A percentile compares a stretch with the other conserved stretches of the same genome.
These are phyloP conservation scores for Sicyos baderoa DNA, from an alignment of 306 rosid species.

Conservation along the genomic window DNA sequence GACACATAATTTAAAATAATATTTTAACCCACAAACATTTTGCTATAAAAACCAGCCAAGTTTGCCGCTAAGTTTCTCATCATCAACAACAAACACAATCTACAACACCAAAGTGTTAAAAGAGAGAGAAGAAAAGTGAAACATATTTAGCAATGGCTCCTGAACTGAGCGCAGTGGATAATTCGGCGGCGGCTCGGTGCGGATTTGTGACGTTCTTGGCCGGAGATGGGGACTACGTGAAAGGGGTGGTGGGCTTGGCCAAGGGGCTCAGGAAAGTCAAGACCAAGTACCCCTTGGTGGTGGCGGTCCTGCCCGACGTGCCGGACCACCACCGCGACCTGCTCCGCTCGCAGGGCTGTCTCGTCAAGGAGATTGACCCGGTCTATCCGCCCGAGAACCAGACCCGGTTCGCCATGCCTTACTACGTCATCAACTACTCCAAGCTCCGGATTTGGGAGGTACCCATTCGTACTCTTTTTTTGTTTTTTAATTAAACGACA, in stretches of 20 bases:
- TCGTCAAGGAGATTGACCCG: slow-evolving; percentile 51
- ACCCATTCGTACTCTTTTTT: not conserved
- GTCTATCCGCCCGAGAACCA: slow-evolving; percentile 66
- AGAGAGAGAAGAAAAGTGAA: too few species aligned
- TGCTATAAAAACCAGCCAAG: too few species aligned
- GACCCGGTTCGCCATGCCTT: slow-evolving; percentile 65
- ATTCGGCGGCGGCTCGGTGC: not conserved
- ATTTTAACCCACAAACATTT: too few species aligned
- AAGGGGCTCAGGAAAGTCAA: slow-evolving; percentile 66
- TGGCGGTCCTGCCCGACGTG: slow-evolving; percentile 69
- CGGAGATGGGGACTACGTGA: slow-evolving; percentile 60
- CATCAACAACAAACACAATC: too few species aligned
- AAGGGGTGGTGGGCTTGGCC: slow-evolving; percentile 79
- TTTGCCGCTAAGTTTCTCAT: too few species aligned
- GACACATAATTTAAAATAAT: too few species aligned
- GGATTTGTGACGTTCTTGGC: slow-evolving; percentile 81
- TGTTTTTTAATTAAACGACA: too few species aligned
- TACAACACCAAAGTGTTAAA: too few species aligned
- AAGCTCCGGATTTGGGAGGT: slow-evolving; percentile 89
- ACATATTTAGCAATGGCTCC: slow-evolving; percentile 36
- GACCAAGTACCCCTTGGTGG: slow-evolving; percentile 60
- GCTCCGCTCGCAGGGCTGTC: slow-evolving; percentile 55
- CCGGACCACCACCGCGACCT: slow-evolving; percentile 57
- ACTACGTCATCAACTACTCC: slow-evolving; percentile 83
- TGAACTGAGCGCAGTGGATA: slow-evolving; percentile 17